Evolutionary conservation across 257 asterid genomes (phyloP).

Genomic region (Jasminum sambac): DNA sequence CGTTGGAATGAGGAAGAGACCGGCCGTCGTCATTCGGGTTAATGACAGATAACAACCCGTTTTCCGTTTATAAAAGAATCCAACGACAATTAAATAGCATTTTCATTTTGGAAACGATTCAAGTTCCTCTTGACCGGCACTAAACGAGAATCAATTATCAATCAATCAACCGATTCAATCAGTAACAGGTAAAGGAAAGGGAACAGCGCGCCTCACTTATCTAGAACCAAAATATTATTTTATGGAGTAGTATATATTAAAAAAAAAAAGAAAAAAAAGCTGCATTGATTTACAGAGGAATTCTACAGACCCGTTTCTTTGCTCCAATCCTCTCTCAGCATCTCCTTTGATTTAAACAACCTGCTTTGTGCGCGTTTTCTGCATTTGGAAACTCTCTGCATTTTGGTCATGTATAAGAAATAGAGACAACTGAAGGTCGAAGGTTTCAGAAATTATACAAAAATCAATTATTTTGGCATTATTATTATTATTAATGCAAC

Average conservation of each 20-base stretch:
- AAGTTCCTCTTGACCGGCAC: background rate
- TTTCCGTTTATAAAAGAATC: background rate
- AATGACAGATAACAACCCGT: background rate
- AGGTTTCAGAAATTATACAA: background rate
- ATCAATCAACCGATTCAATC: constrained; percentile 17
- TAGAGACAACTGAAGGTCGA: background rate
- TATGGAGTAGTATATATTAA: background rate
- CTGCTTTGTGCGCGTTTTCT: background rate
- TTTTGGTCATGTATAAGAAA: background rate
- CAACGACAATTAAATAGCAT: background rate
- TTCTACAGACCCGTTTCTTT: background rate
- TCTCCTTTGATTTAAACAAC: background rate
- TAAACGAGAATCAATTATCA: too few relatives aligned
- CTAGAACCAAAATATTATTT: background rate
- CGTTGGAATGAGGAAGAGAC: background rate
- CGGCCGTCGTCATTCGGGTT: background rate
- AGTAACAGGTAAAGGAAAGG: constrained; percentile 16
- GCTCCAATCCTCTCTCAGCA: background rate
- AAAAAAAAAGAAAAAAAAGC: background rate
- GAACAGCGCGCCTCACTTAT: constrained; percentile 21
- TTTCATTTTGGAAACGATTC: background rate
- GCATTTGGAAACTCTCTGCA: background rate
- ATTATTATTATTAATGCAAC: background rate
- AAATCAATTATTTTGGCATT: background rate
- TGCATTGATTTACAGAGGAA: background rate